Evolutionary conservation across 2,329 filamentous ascomycete genomes (phyloP).

Genomic region (Ophiobolus disseminans): DNA sequence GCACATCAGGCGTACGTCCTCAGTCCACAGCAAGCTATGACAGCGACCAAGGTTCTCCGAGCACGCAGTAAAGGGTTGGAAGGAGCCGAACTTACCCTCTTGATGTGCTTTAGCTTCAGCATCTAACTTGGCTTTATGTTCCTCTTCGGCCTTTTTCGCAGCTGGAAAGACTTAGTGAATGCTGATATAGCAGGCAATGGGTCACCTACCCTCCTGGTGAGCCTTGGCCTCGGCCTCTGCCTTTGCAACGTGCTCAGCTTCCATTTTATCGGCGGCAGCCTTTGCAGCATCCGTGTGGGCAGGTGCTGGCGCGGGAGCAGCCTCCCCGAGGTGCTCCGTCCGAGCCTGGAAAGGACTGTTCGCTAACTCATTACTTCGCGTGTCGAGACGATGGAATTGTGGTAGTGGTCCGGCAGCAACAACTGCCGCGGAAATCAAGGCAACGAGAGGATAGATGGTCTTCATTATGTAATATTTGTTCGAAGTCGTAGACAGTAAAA

Average conservation of each 20-base stretch:
- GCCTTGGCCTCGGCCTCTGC: constrained; percentile 26
- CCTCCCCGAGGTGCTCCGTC: constrained; percentile 16
- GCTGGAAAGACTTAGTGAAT: constrained; percentile 7
- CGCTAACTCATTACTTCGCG: constrained; percentile 9
- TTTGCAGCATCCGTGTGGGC: constrained; percentile 9
- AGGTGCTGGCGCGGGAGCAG: constrained; percentile 15
- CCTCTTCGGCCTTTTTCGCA: constrained; percentile 20
- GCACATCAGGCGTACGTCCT: not conserved
- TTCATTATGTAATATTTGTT: constrained; percentile 32
- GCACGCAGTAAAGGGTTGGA: too few species aligned
- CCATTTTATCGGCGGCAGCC: constrained; percentile 26
- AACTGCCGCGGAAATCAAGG: constrained; percentile 25
- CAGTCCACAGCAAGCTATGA: too few species aligned
- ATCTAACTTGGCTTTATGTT: constrained; percentile 25
- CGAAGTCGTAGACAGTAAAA: not conserved
- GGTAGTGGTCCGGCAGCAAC: constrained; percentile 32
- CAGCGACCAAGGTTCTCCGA: too few species aligned
- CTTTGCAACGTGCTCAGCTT: constrained; percentile 27
- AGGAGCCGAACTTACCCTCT: constrained; percentile 17
- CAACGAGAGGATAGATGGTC: constrained; percentile 31
- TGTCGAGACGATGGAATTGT: constrained; percentile 1
- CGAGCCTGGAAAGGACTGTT: constrained; percentile 14
- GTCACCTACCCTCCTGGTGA: constrained; percentile 19
- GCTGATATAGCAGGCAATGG: not conserved
- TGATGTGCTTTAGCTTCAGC: constrained; percentile 22